Evolutionary conservation across 2,329 filamentous ascomycete species (phyloP), one percentile per base, ranked within the genome.

Genomic region (Xylariaceae sp.): DNA sequence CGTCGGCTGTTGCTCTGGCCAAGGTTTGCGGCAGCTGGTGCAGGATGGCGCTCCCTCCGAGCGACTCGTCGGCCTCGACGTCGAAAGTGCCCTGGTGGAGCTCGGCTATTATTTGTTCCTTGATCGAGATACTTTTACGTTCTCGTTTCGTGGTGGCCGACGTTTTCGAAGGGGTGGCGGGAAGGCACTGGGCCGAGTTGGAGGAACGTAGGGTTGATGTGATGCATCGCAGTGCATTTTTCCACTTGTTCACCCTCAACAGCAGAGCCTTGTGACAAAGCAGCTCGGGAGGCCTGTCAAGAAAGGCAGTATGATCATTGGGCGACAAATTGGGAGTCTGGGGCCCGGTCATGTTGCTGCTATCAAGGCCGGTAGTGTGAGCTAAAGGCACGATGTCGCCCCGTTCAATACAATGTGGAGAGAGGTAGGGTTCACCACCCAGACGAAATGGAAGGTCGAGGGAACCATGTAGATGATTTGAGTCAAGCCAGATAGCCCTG

Each of bases 1-100:
- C 22, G 37, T 62, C 9, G 58, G 55, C 11, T 58, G 57, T 37
- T 59, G 57, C 41, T 53, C 61, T 22, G 59, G 52, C 2, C 55
- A 60, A 28, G 57, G 59, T 35, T 44, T 61, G 9, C 55, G 56
- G 6, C 41, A 51, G 36, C 41, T 60, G 13, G 49, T 56, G 3
- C 37, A 43, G 19, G 54, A 59, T 33, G 57, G 57, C 12, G 49
- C 53, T 3, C 50, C 50, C 7, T 44, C 52, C 2, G 26, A 43
- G 18, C 38, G 44, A 2, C 51, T 57, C 4, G 36, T 43, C 9
- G 58, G 49, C 45, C 41, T 55, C 9, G 55, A 61, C 28, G 43
- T 60, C n/a, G 47, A 43, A 34, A 15, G 24, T 19, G 37, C 35
- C 19, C 45, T 55, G 6, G 44, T 53, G 6, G 52, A 54, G 11